Evolutionary conservation across 2,329 filamentous ascomycete genomes (phyloP).

Genomic region (Phaeosphaeria sp.): DNA sequence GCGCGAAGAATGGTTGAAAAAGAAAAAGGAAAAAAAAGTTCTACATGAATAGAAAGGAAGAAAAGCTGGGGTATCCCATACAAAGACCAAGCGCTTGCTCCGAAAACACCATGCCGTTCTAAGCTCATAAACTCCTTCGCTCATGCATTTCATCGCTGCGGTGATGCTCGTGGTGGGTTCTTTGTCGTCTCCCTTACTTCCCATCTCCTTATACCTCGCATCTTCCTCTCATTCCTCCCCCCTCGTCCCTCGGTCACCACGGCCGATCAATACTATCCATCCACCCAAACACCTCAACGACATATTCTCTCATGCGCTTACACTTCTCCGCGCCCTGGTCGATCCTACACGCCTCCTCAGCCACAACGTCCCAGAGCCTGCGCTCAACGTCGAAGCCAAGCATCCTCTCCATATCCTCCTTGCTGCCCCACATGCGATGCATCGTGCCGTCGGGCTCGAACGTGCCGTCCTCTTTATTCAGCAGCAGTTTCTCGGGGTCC

Average conservation of each 20-base stretch:
- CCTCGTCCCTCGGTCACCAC: conserved; percentile 2
- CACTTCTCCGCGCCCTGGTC: conserved; percentile 16
- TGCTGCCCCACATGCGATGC: conserved; percentile 30
- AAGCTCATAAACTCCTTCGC: neutral
- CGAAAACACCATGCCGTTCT: neutral
- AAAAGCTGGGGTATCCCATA: neutral
- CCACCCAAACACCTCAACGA: conserved; percentile 25
- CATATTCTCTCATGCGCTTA: conserved; percentile 13
- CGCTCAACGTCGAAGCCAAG: conserved; percentile 36
- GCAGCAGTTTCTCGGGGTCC: conserved; percentile 19
- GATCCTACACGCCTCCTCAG: conserved; percentile 28
- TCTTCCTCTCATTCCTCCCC: too few relatives aligned
- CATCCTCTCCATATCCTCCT: conserved; percentile 14
- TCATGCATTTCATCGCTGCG: neutral
- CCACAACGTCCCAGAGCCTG: conserved; percentile 30
- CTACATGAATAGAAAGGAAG: neutral
- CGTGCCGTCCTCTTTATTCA: conserved; percentile 2
- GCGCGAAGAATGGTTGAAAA: too few relatives aligned
- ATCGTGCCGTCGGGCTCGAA: conserved; percentile 14
- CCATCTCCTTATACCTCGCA: too few relatives aligned
- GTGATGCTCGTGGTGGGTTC: too few relatives aligned
- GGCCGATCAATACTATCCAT: conserved; percentile 9
- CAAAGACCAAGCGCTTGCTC: too few relatives aligned
- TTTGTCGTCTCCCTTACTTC: too few relatives aligned
- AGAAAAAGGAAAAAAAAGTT: neutral